Base-by-base conservation (phyloP, 148 eudicot genomes). In the Chenopodium suecicum region DNA sequence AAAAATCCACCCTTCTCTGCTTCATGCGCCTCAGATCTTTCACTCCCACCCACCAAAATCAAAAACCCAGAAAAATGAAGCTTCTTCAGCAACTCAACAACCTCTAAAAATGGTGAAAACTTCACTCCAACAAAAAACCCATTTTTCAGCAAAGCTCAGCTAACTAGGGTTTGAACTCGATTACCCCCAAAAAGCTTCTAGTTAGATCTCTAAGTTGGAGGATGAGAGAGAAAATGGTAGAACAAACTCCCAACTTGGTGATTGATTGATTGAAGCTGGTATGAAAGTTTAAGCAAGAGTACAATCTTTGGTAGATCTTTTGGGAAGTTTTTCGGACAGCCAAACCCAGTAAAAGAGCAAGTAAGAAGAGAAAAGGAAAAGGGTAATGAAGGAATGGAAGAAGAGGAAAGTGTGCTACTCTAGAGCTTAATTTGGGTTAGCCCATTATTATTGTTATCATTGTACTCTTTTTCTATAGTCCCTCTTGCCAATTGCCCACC, bases 1-100 rank as follows among this genome's bases (percentile, higher is more conserved):
- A 85, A 64, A 77, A 83, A 81, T 73, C 84, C 25, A 77, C 77
- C 80, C 85, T 82, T 46, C 37, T 83, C 14, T 75, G 84, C 89
- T 85, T 87, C 89, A 87, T 87, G 81, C 76, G 77, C 83, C 75
- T 74, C 74, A 80, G 85, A 82, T 85, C 87, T 82, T 82, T 41
- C 48, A 76, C 32, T 23, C 85, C 79, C 70, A 67, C 75, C 48
- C 65, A 81, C 63, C 58, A 41, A 46, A 47, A n/a, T 10, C 25
- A 20, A 73, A 44, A 20, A 7, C 7, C 44, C 25, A 17, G 47
- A 70, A 70, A 52, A 70, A 27, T 25, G 19, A 20, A 73, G 29
- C 47, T 48, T 58, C 37, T 64, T 31, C 37, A 74, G 65, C 22
- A 2, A 1, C 37, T 17, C 29, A 63, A 23, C 20, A 12, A 79